Conservation (phyloP, 495 filamentous ascomycete genomes). For the Xylaria curta region DNA sequence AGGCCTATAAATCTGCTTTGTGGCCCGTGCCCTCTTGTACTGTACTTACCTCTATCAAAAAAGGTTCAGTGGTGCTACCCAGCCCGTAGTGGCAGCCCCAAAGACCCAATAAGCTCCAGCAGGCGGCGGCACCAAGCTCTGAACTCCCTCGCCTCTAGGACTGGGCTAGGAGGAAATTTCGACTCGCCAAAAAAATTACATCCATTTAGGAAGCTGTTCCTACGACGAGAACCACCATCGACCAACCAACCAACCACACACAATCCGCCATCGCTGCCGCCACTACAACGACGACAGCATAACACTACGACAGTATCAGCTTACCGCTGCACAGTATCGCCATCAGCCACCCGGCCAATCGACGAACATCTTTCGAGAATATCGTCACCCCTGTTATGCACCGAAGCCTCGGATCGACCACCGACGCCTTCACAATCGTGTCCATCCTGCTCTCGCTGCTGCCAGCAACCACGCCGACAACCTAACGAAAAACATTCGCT, state of each 20-base stretch:
- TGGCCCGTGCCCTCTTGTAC: neutral
- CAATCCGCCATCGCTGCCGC: neutral
- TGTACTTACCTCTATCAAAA: neutral
- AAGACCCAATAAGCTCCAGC: neutral
- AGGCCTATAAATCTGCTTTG: neutral
- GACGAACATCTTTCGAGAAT: neutral
- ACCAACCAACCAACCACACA: neutral
- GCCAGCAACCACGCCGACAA: neutral
- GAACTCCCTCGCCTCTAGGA: neutral
- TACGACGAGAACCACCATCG: constrained; percentile 13
- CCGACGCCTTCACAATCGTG: neutral
- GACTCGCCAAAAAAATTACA: constrained; percentile 21
- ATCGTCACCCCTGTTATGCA: constrained; percentile 14
- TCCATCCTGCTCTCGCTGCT: constrained; percentile 2
- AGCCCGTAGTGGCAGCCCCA: neutral
- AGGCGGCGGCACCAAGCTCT: neutral
- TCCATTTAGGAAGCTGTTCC: constrained; percentile 11
- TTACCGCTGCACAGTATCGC: neutral
- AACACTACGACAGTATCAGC: neutral
- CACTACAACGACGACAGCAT: neutral
- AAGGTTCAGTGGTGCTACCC: neutral
- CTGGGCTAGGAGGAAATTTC: constrained; percentile 10
- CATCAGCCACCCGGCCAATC: neutral
- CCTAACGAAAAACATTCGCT: neutral
- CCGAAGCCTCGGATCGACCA: constrained; percentile 14